Evolutionary conservation across 305 asterid genomes (phyloP), one percentile per base, ranked within the genome.

Genomic region (Stenogyne calaminthoides): DNA sequence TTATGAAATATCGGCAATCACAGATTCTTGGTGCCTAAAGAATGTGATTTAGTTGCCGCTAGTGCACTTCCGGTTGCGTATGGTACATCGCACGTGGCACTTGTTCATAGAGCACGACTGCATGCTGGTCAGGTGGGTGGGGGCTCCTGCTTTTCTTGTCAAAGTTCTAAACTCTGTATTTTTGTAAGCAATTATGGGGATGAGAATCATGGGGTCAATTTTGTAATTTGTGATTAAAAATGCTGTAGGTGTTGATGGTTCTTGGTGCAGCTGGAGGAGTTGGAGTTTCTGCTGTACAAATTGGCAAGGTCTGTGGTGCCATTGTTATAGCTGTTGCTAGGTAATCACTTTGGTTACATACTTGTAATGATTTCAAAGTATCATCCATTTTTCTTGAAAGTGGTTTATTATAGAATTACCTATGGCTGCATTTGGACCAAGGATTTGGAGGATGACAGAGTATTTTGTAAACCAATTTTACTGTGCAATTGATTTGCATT

Each of bases 261-360:
- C 97, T 95, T 74, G 98, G 99, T 76, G 99, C 96, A 46, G 97
- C 98, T 68, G 99, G 99, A 69, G 99, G 99, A 22, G 98, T 95
- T 76, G 99, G 97, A 57, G 93, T 95, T 42, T 89, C 97, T 7
- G 97, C 99, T 9, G 92, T 95, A 51, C 98, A 95, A 83, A 95
- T 95, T 46, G 96, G 99, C 80, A 95, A 90, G 79, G 83, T 81
- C 81, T 84, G 87, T 60, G 96, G 99, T 47, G 99, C 99, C 57
- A 66, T 69, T 75, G 96, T 92, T 77, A 86, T 95, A 69, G 97
- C 98, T 54, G 88, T 89, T 75, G 99, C 97, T 71, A 95, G 99
- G 99, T 85, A 84, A 74, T n/a, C n/a, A 51, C 15, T 4, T 44
- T 37, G 2, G 7, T 69, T 67, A 9, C 16, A 34, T 16, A 32